A percentile compares a stretch with the other conserved stretches of the same genome.
phyloP scores from a whole-genome alignment of 768 basidiomycete genomes.

The Mycena galericulata region DNA sequence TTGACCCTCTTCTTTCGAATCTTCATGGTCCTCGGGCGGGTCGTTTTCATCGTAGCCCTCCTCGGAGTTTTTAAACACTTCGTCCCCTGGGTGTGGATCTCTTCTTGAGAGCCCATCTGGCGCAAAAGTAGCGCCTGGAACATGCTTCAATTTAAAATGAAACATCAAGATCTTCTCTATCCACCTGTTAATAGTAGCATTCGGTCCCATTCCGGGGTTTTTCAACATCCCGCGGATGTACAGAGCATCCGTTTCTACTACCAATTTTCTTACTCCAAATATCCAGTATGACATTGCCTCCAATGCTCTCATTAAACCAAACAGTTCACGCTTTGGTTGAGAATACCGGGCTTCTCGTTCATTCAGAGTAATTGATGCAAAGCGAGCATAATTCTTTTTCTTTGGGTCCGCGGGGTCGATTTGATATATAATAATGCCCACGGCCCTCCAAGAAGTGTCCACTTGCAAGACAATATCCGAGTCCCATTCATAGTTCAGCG shows the following conservation, averaged over 20 bases:
- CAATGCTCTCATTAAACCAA: conserved; percentile 45
- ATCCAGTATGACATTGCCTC: conserved; percentile 31
- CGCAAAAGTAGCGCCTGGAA: no score
- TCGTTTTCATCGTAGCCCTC: no score
- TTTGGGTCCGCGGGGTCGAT: conserved; percentile 34
- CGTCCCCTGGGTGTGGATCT: no score
- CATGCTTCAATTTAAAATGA: no score
- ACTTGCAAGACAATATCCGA: conserved; percentile 42
- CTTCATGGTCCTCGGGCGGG: no score
- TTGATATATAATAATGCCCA: conserved; percentile 54
- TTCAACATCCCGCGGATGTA: conserved; percentile 50
- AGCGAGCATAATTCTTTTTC: conserved; percentile 41
- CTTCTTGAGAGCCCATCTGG: no score
- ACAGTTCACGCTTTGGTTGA: conserved; percentile 55
- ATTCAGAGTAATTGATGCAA: conserved; percentile 53
- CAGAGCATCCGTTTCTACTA: conserved; percentile 45
- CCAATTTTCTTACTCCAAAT: conserved; percentile 41
- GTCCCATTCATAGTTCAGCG: conserved; percentile 42
- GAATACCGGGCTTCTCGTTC: conserved; percentile 46
- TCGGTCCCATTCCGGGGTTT: conserved; percentile 49
- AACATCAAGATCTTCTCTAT: conserved; percentile 47
- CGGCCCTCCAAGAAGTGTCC: conserved; percentile 43
- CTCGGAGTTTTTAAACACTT: no score
- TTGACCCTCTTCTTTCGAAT: no score
- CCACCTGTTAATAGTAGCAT: conserved; percentile 51